phyloP scores from a whole-genome alignment of 2,329 filamentous ascomycete species.

The Cladobotryum protrusum region DNA sequence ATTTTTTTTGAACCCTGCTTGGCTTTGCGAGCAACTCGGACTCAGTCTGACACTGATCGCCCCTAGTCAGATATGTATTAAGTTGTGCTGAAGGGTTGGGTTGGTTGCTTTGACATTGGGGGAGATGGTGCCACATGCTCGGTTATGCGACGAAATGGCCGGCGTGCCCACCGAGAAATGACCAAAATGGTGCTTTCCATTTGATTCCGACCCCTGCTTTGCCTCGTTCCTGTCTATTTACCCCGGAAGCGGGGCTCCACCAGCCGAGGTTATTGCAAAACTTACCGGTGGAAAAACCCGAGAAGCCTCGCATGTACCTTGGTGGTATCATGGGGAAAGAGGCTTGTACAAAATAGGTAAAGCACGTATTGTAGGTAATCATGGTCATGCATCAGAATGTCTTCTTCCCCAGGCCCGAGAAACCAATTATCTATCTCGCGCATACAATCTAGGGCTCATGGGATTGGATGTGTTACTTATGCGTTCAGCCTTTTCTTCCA shows the following conservation, averaged over 20 bases:
- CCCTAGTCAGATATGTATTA: too few species aligned
- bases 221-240: background rate
- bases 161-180: background rate
- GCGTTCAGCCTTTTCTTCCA: background rate
- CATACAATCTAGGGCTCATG: background rate
- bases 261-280: slow-evolving; percentile 8
- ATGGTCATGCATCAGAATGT: background rate
- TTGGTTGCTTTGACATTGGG: too few species aligned
- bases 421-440: background rate
- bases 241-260: slow-evolving; percentile 3
- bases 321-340: too few species aligned
- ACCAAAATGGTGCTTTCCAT: background rate
- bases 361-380: background rate
- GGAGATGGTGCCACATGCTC: background rate
- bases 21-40: too few species aligned
- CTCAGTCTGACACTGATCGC: too few species aligned
- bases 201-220: background rate
- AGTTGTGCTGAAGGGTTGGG: too few species aligned
- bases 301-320: background rate
- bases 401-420: background rate
- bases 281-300: background rate
- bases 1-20: too few species aligned
- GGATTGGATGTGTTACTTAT: background rate
- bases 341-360: too few species aligned
- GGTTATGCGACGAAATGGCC: background rate